phyloP scores from a whole-genome alignment of 2,329 filamentous ascomycete genomes.

The Dactylonectria estremocensis region DNA sequence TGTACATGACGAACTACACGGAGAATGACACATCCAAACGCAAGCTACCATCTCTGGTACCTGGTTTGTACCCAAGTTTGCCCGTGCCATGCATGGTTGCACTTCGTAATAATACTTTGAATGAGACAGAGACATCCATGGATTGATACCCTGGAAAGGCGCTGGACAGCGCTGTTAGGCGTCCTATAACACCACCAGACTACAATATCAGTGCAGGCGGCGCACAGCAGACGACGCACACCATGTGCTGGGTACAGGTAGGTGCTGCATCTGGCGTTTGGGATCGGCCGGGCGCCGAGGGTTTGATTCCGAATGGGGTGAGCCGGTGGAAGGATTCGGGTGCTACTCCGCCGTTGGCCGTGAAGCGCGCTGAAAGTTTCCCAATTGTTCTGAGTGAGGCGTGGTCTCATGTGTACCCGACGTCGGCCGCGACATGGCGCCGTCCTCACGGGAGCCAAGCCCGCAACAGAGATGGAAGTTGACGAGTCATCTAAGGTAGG shows the following conservation, averaged over 20 bases:
- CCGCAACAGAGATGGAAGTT: conserved; percentile 15
- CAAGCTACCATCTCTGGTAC: conserved; percentile 17
- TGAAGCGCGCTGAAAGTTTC: conserved; percentile 21
- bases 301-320: conserved; percentile 37
- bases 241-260: background rate
- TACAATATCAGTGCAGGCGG: background rate
- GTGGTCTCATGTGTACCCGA: conserved; percentile 24
- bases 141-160: conserved; percentile 19
- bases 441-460: conserved; percentile 14
- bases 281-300: conserved; percentile 23
- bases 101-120: background rate
- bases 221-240: background rate
- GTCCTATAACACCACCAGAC: conserved; percentile 7
- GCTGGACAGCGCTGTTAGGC: background rate
- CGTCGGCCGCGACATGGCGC: conserved; percentile 14
- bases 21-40: conserved; percentile 12
- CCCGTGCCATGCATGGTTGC: conserved; percentile 10
- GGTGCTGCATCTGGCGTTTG: conserved; percentile 27
- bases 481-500: conserved; percentile 20
- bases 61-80: conserved; percentile 15
- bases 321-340: conserved; percentile 31
- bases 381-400: conserved; percentile 24
- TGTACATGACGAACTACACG: background rate
- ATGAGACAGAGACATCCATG: conserved; percentile 18
- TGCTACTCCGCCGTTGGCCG: conserved; percentile 30